Evolutionary conservation across 768 basidiomycete species (phyloP), one percentile per base, ranked within the genome.

Genomic region (Pleurotus ostreatus): DNA sequence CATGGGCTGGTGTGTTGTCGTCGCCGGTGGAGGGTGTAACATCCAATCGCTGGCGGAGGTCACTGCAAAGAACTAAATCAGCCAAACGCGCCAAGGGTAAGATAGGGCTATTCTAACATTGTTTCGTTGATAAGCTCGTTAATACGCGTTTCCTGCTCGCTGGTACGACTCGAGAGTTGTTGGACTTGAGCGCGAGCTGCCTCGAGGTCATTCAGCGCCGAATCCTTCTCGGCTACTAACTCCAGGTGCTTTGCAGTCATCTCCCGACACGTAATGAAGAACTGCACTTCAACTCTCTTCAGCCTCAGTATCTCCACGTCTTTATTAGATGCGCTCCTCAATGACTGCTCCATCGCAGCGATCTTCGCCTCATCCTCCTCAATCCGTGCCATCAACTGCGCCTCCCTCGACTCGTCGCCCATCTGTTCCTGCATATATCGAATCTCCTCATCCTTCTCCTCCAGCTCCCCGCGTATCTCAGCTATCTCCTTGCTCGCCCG

Each of bases 311-410:
- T 72, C 58, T 71, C 64, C n/a, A 65, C 60, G 56, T 74, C 68
- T 8, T 71, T 55, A 45, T 74, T 67, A 20, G 74, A 69, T n/a
- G 71, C 64, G 26, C 76, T 76, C 20, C 71, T 66, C 2, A 81
- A 63, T 67, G 81, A 68, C 45, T 66, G 68, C 63, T 88, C 83
- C 55, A 89, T 63, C 2, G 81, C 77, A 2, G 71, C 68, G 37
- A 89, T 84, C 68, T 83, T 86, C 4, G 80, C 82, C 47, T 84
- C 84, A 59, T 90, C 87, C 62, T 88, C 86, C 44, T 90, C 87
- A 25, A 91, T 82, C 60, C 89, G 75, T 66, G 78, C 75, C 65
- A 85, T 58, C 25, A 90, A 63, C 54, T 83, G 83, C 22, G 78
- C 77, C 65, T 90, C 89, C 49, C 88, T 72, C 57, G 72, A 71